phyloP scores from a whole-genome alignment of 768 basidiomycete genomes.

The Pulveroboletus sp. region DNA sequence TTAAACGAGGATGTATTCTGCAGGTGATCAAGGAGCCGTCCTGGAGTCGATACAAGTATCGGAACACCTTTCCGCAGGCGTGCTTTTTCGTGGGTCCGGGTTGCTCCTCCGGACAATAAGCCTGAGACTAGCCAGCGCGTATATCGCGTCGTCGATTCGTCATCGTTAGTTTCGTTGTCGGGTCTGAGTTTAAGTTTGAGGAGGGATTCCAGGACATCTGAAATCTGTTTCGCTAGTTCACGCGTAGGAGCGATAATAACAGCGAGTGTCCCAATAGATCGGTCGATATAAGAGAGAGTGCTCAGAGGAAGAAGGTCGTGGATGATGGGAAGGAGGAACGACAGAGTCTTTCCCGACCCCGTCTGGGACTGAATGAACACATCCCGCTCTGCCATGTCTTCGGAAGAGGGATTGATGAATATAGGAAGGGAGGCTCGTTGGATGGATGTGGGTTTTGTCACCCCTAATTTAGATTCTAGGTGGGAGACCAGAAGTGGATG shows the following conservation, averaged over 20 bases:
- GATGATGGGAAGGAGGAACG: slow-evolving; percentile 91
- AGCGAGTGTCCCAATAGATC: slow-evolving; percentile 91
- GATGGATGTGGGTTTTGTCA: slow-evolving; percentile 84
- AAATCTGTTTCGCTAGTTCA: slow-evolving; percentile 95
- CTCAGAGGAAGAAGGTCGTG: slow-evolving; percentile 91
- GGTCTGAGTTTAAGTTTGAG: slow-evolving; percentile 71
- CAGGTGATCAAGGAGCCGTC: slow-evolving; percentile 90
- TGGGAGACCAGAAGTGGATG: slow-evolving; percentile 77
- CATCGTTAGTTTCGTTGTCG: slow-evolving; percentile 49
- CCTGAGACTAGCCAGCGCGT: slow-evolving; percentile 95
- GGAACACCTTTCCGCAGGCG: slow-evolving; percentile 91
- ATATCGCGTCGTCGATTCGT: slow-evolving; percentile 42
- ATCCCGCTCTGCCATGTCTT: slow-evolving; percentile 51
- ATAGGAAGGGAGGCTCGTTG: slow-evolving; percentile 69
- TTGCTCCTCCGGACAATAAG: slow-evolving; percentile 90
- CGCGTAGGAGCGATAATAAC: slow-evolving; percentile 93
- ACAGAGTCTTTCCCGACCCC: slow-evolving; percentile 93
- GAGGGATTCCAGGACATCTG: slow-evolving; percentile 84
- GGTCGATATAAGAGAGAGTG: slow-evolving; percentile 87
- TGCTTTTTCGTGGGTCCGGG: slow-evolving; percentile 92
- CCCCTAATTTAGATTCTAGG: slow-evolving; percentile 73
- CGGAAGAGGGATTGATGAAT: slow-evolving; percentile 46
- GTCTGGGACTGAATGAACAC: slow-evolving; percentile 96
- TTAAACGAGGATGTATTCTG: slow-evolving; percentile 94
- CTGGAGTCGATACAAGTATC: slow-evolving; percentile 93